phyloP scores from a whole-genome alignment of 2,329 filamentous ascomycete genomes.

The Cladosporium sp. region DNA sequence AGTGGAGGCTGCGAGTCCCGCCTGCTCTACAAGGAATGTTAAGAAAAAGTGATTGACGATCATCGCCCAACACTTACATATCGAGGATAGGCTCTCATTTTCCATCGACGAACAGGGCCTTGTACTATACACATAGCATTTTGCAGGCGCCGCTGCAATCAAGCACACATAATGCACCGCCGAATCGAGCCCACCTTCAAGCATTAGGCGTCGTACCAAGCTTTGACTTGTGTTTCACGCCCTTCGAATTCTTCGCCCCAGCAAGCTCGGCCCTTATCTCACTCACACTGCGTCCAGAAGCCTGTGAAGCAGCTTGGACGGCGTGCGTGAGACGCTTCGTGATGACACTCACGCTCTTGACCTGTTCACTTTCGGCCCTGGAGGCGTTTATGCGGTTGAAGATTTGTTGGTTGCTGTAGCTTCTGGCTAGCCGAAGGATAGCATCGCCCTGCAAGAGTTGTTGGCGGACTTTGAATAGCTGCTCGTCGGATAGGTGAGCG shows the following conservation, averaged over 20 bases:
- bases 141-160: too few species aligned
- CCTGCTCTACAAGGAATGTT: too few species aligned
- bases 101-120: too few species aligned
- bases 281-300: not conserved
- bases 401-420: constrained; percentile 16
- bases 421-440: constrained; percentile 13
- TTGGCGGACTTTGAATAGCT: constrained; percentile 9
- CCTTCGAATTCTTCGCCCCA: constrained; percentile 9
- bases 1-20: too few species aligned
- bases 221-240: constrained; percentile 10
- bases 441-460: constrained; percentile 4
- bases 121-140: too few species aligned
- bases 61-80: too few species aligned
- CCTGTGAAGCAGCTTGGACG: constrained; percentile 2
- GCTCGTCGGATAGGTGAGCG: not conserved
- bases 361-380: not conserved
- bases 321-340: constrained; percentile 15
- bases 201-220: not conserved
- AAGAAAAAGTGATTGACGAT: too few species aligned
- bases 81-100: too few species aligned
- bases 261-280: constrained; percentile 9
- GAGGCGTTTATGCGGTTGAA: constrained; percentile 14
- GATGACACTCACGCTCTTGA: constrained; percentile 12
- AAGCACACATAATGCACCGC: too few species aligned
- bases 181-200: not conserved